These are phyloP conservation scores for Saitozyma sp. DNA, from an alignment of 768 basidiomycete genomes.

Conservation along the genomic window DNA sequence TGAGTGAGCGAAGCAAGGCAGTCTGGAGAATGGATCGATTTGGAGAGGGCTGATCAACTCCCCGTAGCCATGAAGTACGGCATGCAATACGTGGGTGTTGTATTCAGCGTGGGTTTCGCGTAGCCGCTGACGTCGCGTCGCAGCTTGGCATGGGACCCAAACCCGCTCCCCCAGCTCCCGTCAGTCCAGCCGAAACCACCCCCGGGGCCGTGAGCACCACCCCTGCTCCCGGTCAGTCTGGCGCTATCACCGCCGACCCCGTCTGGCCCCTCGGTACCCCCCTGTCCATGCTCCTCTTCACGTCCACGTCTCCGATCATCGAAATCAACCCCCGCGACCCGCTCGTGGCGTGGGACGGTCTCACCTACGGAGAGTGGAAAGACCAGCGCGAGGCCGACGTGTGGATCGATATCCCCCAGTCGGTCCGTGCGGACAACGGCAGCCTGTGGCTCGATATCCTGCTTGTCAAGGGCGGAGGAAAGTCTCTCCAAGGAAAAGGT, in stretches of 20 bases:
- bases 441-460: conserved; percentile 47
- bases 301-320: conserved; percentile 26
- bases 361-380: conserved; percentile 50
- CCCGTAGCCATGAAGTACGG: conserved; percentile 39
- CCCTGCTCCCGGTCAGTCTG: background rate
- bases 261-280: conserved; percentile 46
- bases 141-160: conserved; percentile 20
- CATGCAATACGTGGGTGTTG: conserved; percentile 34
- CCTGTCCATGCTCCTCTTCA: conserved; percentile 45
- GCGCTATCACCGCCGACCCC: conserved; percentile 20
- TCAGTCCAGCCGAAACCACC: conserved; percentile 2
- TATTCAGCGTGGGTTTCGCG: background rate
- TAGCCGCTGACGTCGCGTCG: conserved; percentile 2
- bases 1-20: conserved; percentile 13
- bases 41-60: background rate
- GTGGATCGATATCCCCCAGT: conserved; percentile 41
- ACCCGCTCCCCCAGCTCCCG: conserved; percentile 10
- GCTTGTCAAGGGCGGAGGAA: conserved; percentile 44
- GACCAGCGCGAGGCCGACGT: conserved; percentile 44
- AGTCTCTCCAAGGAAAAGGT: conserved; percentile 9
- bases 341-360: conserved; percentile 41
- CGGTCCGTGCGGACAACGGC: conserved; percentile 40
- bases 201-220: background rate
- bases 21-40: too few relatives aligned
- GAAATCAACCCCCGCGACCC: conserved; percentile 24